phyloP scores from a whole-genome alignment of 768 basidiomycete genomes.

The Tulasnella sp. region DNA sequence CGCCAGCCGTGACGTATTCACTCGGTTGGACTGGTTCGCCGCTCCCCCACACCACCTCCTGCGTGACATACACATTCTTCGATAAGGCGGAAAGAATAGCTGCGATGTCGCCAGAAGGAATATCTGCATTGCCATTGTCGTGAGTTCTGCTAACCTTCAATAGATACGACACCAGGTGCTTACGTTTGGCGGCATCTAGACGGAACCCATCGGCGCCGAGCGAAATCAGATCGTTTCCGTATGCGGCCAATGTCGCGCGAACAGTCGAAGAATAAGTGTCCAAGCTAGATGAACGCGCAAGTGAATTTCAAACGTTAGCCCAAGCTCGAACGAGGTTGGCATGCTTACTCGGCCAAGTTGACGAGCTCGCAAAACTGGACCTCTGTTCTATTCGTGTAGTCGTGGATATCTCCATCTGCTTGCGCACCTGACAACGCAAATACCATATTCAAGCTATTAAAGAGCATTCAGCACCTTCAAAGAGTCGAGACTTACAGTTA shows the following conservation, averaged over 20 bases:
- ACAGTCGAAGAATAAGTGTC: conserved; percentile 54
- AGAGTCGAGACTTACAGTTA: conserved; percentile 30
- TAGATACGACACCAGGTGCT: neutral
- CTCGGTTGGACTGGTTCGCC: conserved; percentile 45
- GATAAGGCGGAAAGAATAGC: conserved; percentile 40
- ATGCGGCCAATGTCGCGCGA: conserved; percentile 39
- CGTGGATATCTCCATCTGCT: conserved; percentile 31
- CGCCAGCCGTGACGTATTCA: conserved; percentile 43
- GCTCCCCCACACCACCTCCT: conserved; percentile 39
- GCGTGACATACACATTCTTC: conserved; percentile 43
- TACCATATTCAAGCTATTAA: neutral
- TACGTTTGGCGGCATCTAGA: conserved; percentile 39
- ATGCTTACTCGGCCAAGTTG: conserved; percentile 40
- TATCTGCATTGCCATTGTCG: conserved; percentile 30
- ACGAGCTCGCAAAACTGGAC: conserved; percentile 43
- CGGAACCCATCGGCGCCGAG: conserved; percentile 49
- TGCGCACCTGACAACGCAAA: neutral
- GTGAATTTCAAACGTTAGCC: neutral
- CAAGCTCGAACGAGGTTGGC: neutral
- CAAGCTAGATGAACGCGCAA: conserved; percentile 26
- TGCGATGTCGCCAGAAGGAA: conserved; percentile 39
- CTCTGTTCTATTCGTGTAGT: conserved; percentile 42
- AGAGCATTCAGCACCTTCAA: neutral
- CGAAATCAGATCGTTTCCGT: conserved; percentile 48
- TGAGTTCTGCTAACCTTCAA: neutral